These are phyloP conservation scores for Daldinia vernicosa DNA, from an alignment of 495 filamentous ascomycete species.

Conservation along the genomic window DNA sequence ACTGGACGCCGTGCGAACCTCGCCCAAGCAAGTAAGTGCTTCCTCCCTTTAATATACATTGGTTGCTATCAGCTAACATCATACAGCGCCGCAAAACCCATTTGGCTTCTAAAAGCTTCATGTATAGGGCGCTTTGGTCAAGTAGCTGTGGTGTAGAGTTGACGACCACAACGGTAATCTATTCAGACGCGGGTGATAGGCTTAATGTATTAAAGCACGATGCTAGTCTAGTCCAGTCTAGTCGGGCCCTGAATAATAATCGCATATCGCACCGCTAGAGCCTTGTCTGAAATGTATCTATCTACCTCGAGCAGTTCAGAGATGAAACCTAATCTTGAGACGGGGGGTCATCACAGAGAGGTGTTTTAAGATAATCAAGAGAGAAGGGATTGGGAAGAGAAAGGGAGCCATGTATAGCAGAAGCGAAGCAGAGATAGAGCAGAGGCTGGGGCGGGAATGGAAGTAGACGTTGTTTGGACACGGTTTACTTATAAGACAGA, in stretches of 20 bases:
- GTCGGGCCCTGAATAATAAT: conserved; percentile 1
- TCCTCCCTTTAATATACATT: not conserved
- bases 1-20: conserved; percentile 92
- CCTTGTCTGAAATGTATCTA: conserved; percentile 20
- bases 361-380: conserved; percentile 1
- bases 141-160: not conserved
- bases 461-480: conserved; percentile 27
- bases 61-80: conserved; percentile 14
- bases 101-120: conserved; percentile 76
- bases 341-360: not conserved
- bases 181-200: conserved; percentile 8
- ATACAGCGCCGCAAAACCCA: conserved; percentile 84
- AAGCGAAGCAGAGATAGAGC: conserved; percentile 21
- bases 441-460: conserved; percentile 16
- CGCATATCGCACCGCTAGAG: not conserved
- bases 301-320: conserved; percentile 12
- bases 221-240: not conserved
- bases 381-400: not conserved
- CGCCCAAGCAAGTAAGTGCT: conserved; percentile 88
- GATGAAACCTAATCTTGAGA: conserved; percentile 11
- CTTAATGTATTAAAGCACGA: conserved; percentile 7
- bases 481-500: conserved; percentile 24
- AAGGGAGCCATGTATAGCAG: conserved; percentile 16
- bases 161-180: not conserved
- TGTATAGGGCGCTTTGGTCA: not conserved